Conservation (phyloP, 768 basidiomycete species). For the Rhodotorula paludigena region DNA sequence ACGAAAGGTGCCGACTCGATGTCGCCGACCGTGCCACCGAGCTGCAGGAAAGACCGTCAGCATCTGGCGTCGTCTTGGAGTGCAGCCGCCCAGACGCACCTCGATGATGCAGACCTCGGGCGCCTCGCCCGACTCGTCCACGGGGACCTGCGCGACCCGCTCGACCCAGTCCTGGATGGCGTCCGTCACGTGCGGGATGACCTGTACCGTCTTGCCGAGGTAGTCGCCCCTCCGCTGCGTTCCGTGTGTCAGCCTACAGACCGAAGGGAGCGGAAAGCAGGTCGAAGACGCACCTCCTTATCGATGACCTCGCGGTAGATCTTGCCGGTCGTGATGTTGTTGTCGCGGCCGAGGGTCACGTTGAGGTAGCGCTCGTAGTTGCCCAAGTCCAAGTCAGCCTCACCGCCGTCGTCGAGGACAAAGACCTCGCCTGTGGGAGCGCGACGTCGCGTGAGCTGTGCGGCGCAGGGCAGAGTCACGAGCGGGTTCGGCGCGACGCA, state of each 20-base stretch:
- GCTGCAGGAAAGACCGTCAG: conserved; percentile 52
- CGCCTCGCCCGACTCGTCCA: conserved; percentile 84
- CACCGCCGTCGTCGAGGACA: conserved; percentile 95
- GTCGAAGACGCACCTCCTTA: conserved; percentile 65
- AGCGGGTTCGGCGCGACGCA: conserved; percentile 43
- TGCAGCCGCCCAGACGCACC: conserved; percentile 51
- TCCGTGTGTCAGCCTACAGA: neutral
- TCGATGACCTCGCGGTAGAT: conserved; percentile 96
- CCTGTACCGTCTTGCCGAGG: conserved; percentile 94
- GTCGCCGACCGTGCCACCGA: conserved; percentile 96
- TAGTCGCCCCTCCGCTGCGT: conserved; percentile 57
- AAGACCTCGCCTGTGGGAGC: conserved; percentile 79
- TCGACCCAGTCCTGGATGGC: conserved; percentile 99
- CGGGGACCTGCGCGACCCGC: conserved; percentile 86
- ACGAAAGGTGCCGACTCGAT: conserved; percentile 98
- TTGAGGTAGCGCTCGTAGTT: conserved; percentile 98
- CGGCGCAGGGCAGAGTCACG: conserved; percentile 5
- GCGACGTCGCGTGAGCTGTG: neutral
- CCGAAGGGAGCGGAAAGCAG: accelerated
- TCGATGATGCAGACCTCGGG: conserved; percentile 98
- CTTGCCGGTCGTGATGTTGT: conserved; percentile 98
- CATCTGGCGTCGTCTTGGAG: neutral
- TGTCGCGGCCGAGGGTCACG: conserved; percentile 85
- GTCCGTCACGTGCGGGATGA: conserved; percentile 91
- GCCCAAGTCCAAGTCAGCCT: conserved; percentile 94